Base-by-base conservation (phyloP, 495 filamentous ascomycete species). In the Articulospora tetracladia region DNA sequence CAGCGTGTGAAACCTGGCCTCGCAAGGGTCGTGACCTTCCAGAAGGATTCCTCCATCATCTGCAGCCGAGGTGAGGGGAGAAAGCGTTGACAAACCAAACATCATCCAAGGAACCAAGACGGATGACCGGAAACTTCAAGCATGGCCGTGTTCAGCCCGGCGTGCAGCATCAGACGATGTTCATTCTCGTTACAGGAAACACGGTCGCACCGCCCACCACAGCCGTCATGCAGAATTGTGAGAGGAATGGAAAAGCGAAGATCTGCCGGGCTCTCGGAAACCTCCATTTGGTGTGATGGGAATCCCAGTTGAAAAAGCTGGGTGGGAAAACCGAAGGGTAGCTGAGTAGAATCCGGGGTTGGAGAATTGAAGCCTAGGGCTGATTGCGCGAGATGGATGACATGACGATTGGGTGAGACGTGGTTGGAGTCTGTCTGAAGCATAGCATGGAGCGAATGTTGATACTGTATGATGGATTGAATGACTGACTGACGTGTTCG, bases 11-110 rank as follows among this genome's bases (percentile, higher is more conserved):
- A 46, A 46, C 32, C 23, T 15, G 19, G 8, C 17, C n/a, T 36
- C 20, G 53, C 34, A 56, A 46, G 34, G 34, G 19, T 44, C 10
- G 13, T 26, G 34, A 55, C 25, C 53, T 56, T 56, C 53, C 32
- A 56, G 53, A 56, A 56, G 32, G 34, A 46, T 24, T n/a, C 34
- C 15, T 53, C 41, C 41, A 47, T 25, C 23, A 12, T n/a, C 10
- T 44, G 39, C 17, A 44, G 39, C 8, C 17, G 39, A 44, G 17
- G 39, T 44, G n/a, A n/a, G n/a, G n/a, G n/a, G n/a, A n/a, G n/a
- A n/a, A n/a, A n/a, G n/a, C n/a, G n/a, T n/a, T 17, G 7, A 44
- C 39, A 12, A 6, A 19, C 39, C 39, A 7, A 11, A 7, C 7
- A 44, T 44, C 39, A 44, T 19, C 39, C 39, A 44, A n/a, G 15